Conservation (phyloP, 495 filamentous ascomycete species). For the Amphirosellinia nigrospora region DNA sequence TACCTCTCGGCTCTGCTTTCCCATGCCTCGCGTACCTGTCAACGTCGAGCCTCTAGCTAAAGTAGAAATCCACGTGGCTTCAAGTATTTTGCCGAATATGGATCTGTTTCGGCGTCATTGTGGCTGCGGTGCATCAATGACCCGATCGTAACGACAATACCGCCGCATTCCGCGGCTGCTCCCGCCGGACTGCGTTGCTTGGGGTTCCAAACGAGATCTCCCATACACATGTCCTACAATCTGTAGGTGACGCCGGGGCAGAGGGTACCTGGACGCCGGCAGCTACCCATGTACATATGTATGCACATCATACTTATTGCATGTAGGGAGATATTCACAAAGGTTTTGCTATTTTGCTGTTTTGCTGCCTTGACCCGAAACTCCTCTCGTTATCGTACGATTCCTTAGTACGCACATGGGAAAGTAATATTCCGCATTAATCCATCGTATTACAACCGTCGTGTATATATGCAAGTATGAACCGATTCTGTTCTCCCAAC, state of each 20-base stretch:
- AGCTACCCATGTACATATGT: not conserved
- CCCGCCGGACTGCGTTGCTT: slow-evolving; percentile 21
- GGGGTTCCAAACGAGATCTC: slow-evolving; percentile 4
- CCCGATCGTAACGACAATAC: not conserved
- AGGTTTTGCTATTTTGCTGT: slow-evolving; percentile 8
- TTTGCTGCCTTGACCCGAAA: slow-evolving; percentile 17
- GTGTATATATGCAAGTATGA: slow-evolving; percentile 28
- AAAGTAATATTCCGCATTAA: slow-evolving; percentile 18
- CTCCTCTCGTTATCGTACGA: slow-evolving; percentile 24
- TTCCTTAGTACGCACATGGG: slow-evolving; percentile 21
- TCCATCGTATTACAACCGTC: slow-evolving; percentile 8
- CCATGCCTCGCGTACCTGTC: not conserved
- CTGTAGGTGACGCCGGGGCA: not conserved
- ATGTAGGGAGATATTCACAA: slow-evolving; percentile 3
- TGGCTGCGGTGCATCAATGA: slow-evolving; percentile 17
- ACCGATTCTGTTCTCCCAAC: slow-evolving; percentile 20
- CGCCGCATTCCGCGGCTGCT: slow-evolving; percentile 22
- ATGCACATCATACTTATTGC: slow-evolving; percentile 18
- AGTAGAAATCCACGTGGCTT: not conserved
- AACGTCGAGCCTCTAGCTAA: not conserved
- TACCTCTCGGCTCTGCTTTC: not conserved
- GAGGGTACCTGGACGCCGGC: not conserved
- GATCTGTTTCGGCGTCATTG: not conserved
- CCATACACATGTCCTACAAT: not conserved
- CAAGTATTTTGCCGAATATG: not conserved